Evolutionary conservation across 495 filamentous ascomycete species (phyloP).

Genomic region (Clohesyomyces aquaticus): DNA sequence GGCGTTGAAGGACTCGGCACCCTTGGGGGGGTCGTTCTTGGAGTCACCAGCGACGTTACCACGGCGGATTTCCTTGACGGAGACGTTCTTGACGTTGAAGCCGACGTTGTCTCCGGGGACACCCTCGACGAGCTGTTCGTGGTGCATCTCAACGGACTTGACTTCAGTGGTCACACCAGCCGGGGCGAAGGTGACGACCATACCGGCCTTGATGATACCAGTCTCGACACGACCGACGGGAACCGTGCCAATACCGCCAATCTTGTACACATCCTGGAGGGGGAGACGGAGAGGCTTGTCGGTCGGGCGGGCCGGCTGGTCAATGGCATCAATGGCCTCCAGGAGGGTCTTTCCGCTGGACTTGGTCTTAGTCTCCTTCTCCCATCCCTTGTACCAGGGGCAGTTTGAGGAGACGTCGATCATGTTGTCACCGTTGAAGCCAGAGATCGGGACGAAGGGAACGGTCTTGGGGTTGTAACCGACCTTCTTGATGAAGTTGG

Average conservation of each 20-base stretch:
- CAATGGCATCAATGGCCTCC: conserved; percentile 97
- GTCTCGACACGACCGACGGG: conserved; percentile 99
- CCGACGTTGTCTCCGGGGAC: conserved; percentile 98
- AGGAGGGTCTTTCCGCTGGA: conserved; percentile 93
- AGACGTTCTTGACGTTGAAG: conserved; percentile 99
- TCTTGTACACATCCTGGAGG: conserved; percentile 99
- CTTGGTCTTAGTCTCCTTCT: conserved; percentile 98
- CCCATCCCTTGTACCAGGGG: conserved; percentile 99
- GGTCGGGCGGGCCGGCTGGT: conserved; percentile 88
- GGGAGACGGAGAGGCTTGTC: conserved; percentile 99
- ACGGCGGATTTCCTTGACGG: conserved; percentile 99
- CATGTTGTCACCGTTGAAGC: conserved; percentile 99
- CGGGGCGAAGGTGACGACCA: conserved; percentile 96
- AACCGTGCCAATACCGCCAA: conserved; percentile 99
- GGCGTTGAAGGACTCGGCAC: conserved; percentile 91
- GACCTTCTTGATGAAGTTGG: conserved; percentile 99
- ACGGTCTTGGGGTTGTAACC: conserved; percentile 99
- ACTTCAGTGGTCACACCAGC: conserved; percentile 99
- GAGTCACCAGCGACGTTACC: conserved; percentile 99
- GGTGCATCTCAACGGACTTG: conserved; percentile 99
- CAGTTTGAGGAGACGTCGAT: conserved; percentile 88
- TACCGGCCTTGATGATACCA: conserved; percentile 95
- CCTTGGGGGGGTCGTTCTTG: conserved; percentile 97
- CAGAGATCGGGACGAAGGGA: conserved; percentile 99
- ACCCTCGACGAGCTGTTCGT: conserved; percentile 98